These are phyloP conservation scores for Microascus cirrosus DNA, from an alignment of 2,329 filamentous ascomycete genomes.

Conservation along the genomic window DNA sequence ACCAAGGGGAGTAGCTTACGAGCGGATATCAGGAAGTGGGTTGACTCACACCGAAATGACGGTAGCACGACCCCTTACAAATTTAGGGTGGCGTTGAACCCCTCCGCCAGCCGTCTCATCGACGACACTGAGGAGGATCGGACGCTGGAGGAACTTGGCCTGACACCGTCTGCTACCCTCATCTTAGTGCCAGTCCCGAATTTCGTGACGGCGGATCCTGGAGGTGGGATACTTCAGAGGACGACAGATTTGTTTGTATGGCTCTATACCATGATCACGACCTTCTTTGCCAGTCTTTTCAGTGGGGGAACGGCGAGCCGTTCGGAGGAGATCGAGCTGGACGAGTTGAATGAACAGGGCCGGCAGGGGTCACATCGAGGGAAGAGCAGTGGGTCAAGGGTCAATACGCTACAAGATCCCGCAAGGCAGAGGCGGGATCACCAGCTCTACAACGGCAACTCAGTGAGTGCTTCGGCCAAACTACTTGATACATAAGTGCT, in stretches of 20 bases:
- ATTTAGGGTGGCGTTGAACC: conserved; percentile 75
- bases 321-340: conserved; percentile 1
- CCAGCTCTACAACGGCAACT: conserved; percentile 87
- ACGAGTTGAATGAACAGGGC: not conserved
- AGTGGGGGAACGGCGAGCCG: not conserved
- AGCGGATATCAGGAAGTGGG: conserved; percentile 62
- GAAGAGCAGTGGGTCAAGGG: conserved; percentile 22
- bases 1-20: conserved; percentile 49
- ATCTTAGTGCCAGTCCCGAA: conserved; percentile 62
- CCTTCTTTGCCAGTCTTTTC: conserved; percentile 1
- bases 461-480: conserved; percentile 39
- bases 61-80: conserved; percentile 54
- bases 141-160: conserved; percentile 55
- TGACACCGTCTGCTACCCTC: conserved; percentile 71
- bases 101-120: conserved; percentile 63
- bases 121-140: conserved; percentile 64
- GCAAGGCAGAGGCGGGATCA: conserved; percentile 44
- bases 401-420: conserved; percentile 19
- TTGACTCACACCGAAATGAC: conserved; percentile 52
- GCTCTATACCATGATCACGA: conserved; percentile 1
- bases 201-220: conserved; percentile 28
- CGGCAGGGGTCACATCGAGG: conserved; percentile 2
- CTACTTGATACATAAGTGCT: conserved; percentile 10
- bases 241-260: not conserved
- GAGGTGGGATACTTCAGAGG: not conserved